Base-by-base conservation (phyloP, 1,284 basidiomycete genomes). In the Pyrrhoderma lamaoense region DNA sequence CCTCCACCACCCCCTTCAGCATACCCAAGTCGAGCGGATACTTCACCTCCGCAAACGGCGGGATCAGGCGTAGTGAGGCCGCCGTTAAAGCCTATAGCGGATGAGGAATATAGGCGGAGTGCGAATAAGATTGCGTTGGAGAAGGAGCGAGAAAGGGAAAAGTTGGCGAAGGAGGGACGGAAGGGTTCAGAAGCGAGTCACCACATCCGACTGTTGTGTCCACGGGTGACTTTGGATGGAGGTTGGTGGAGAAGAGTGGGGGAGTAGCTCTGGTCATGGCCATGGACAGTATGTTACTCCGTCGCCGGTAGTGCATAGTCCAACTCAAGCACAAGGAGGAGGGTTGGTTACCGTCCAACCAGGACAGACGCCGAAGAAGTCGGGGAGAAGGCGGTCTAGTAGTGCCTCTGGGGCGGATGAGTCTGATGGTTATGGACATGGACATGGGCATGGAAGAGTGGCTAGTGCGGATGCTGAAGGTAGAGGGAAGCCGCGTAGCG, bases 1-100 rank as follows among this genome's bases (percentile, higher is more conserved):
- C 80, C 85, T 1, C 84, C 86, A 1, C 77, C 76, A 8, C 65
- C 38, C 14, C 8, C n/a, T 5, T 13, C 67, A 18, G 66, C 67
- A 21, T 40, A 5, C 14, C 38, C 38, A 7, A 8, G 38, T 18
- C 21, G 21, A 14, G 7, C n/a, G 14, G 21, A 16, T 5, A 40
- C 5, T n/a, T 22, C 38, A 5, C 38, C 38, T 7, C 38, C 21
- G 14, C 16, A 5, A 5, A 5, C 38, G 27, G 27, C 27, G 11
- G 27, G 27, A 11, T 31, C 11, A 11, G 27, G 27, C 7, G 27
- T 11, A 5, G 27, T 5, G 27, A 31, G 34, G 9, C 44, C 47
- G 21, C 18, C 40, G 14, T 27, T 31, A 31, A 31, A 11, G 27
- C 27, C 54, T 22, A 44, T 46, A 42, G 37, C 38, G 42, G 45